Conservation (phyloP, 495 filamentous ascomycete species). For the Penicillium paradoxum region DNA sequence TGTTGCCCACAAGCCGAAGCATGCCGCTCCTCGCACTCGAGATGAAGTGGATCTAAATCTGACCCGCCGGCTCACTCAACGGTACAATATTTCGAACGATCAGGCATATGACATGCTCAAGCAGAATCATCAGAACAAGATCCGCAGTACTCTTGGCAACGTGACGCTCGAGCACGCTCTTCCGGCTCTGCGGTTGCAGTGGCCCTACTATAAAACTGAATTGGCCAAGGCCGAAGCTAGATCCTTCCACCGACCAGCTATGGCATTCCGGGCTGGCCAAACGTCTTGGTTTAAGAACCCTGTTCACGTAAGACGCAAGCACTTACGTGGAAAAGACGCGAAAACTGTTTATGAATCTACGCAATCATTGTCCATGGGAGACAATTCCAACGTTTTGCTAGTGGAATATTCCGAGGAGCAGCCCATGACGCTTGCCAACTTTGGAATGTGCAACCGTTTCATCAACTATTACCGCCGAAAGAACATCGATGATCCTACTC, state of each 20-base stretch:
- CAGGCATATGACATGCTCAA: conserved; percentile 92
- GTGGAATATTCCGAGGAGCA: conserved; percentile 96
- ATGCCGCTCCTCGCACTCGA: conserved; percentile 27
- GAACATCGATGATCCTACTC: conserved; percentile 67
- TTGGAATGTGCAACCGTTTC: conserved; percentile 92
- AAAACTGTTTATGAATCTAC: conserved; percentile 69
- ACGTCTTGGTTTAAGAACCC: conserved; percentile 50
- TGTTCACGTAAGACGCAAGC: conserved; percentile 62
- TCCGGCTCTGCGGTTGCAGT: conserved; percentile 83
- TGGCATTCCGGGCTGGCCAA: conserved; percentile 58
- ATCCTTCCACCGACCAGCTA: conserved; percentile 79
- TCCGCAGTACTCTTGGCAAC: conserved; percentile 83
- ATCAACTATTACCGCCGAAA: conserved; percentile 96
- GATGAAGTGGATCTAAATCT: conserved; percentile 39
- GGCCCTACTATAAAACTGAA: conserved; percentile 88
- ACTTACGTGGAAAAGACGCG: conserved; percentile 66
- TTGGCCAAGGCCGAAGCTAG: conserved; percentile 73
- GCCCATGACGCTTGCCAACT: conserved; percentile 85
- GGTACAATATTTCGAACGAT: conserved; percentile 96
- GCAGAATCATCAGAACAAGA: conserved; percentile 92
- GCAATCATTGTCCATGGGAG: conserved; percentile 73
- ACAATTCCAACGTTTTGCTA: conserved; percentile 80
- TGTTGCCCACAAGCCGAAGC: conserved; percentile 38
- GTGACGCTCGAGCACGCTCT: conserved; percentile 84
- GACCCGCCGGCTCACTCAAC: conserved; percentile 52